Conservation (phyloP, 1,284 basidiomycete genomes). For the Schizopora paradoxa region DNA sequence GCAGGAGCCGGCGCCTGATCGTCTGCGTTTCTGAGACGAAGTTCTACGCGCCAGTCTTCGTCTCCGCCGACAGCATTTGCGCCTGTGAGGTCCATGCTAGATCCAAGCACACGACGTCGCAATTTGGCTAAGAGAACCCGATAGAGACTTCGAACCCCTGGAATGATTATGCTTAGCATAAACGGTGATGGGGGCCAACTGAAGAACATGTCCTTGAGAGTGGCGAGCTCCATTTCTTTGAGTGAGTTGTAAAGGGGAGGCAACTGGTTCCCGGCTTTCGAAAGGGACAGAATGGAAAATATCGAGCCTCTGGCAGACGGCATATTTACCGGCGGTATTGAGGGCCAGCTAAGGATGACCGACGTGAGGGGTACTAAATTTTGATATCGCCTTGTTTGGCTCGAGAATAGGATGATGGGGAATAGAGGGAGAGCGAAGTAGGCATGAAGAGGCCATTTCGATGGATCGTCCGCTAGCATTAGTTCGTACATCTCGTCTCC, state of each 20-base stretch:
- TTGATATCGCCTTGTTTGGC: slow-evolving; percentile 46
- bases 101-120: slow-evolving; percentile 42
- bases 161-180: slow-evolving; percentile 48
- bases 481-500: slow-evolving; percentile 58
- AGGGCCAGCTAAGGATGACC: slow-evolving; percentile 60
- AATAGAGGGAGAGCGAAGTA: slow-evolving; percentile 66
- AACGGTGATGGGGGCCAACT: slow-evolving; percentile 60
- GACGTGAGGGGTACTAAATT: slow-evolving; percentile 47
- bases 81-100: slow-evolving; percentile 19
- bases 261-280: slow-evolving; percentile 11
- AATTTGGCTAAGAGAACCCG: slow-evolving; percentile 33
- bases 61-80: slow-evolving; percentile 13
- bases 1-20: no score
- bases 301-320: slow-evolving; percentile 8
- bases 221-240: slow-evolving; percentile 21
- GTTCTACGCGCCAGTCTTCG: slow-evolving; percentile 27
- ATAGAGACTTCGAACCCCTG: slow-evolving; percentile 46
- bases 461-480: slow-evolving; percentile 57
- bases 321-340: slow-evolving; percentile 39
- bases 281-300: slow-evolving; percentile 3
- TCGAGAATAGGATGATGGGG: slow-evolving; percentile 49
- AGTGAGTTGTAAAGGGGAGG: slow-evolving; percentile 18
- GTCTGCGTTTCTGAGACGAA: no score
- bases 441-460: slow-evolving; percentile 66
- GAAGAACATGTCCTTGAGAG: slow-evolving; percentile 16